These are phyloP conservation scores for Aureobasidium zeae DNA, from an alignment of 2,329 filamentous ascomycete species.

Conservation along the genomic window DNA sequence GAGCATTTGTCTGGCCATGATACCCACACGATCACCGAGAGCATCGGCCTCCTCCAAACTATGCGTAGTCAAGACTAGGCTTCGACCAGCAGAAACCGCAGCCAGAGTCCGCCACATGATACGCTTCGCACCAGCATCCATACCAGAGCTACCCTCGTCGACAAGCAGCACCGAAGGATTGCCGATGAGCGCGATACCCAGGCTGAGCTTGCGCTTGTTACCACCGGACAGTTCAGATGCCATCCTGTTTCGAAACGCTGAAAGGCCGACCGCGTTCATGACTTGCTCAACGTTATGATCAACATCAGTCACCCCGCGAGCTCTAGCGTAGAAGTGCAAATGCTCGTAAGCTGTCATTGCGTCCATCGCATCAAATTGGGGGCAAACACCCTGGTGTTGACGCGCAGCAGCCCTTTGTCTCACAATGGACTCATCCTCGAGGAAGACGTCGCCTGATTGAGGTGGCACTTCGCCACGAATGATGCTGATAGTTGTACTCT, in stretches of 20 bases:
- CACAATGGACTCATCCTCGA: slow-evolving; percentile 70
- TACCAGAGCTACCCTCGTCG: slow-evolving; percentile 79
- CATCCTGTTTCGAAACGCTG: slow-evolving; percentile 62
- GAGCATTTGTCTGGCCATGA: slow-evolving; percentile 77
- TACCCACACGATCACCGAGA: slow-evolving; percentile 71
- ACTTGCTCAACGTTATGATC: slow-evolving; percentile 70
- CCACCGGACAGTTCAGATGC: slow-evolving; percentile 75
- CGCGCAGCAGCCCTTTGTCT: slow-evolving; percentile 62
- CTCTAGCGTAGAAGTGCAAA: slow-evolving; percentile 75
- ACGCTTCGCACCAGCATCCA: slow-evolving; percentile 84
- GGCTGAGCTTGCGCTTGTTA: slow-evolving; percentile 84
- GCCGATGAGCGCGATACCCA: slow-evolving; percentile 86
- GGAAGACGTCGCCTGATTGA: slow-evolving; percentile 67
- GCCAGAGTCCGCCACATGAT: slow-evolving; percentile 86
- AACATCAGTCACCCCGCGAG: slow-evolving; percentile 67
- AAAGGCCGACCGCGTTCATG: slow-evolving; percentile 69
- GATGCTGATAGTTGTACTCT: slow-evolving; percentile 79
- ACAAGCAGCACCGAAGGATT: slow-evolving; percentile 80
- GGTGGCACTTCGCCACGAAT: slow-evolving; percentile 83
- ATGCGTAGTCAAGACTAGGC: slow-evolving; percentile 81
- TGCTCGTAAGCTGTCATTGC: slow-evolving; percentile 85
- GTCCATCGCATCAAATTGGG: slow-evolving; percentile 68
- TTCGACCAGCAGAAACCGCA: slow-evolving; percentile 64
- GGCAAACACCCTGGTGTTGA: slow-evolving; percentile 77
- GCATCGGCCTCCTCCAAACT: slow-evolving; percentile 94